Conservation (phyloP, 116 monocot species). For the Phalaenopsis hybrid region DNA sequence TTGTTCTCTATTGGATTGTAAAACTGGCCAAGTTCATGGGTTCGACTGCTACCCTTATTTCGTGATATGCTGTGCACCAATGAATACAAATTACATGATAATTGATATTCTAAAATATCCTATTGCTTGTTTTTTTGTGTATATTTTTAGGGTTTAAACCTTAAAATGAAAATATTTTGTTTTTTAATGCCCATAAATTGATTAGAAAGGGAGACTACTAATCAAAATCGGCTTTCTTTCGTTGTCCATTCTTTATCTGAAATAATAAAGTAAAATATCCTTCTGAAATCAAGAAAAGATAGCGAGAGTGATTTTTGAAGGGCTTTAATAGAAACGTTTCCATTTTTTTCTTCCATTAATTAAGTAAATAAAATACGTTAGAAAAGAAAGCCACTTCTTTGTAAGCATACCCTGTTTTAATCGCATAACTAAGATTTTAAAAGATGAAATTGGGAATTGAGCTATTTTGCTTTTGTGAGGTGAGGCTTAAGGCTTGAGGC, state of each 20-base stretch:
- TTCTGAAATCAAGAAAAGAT: background rate
- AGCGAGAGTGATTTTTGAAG: background rate
- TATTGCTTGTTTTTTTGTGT: background rate
- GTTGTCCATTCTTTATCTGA: background rate
- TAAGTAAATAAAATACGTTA: background rate
- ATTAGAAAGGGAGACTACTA: background rate
- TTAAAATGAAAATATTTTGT: background rate
- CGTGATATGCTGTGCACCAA: background rate
- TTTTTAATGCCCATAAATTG: background rate
- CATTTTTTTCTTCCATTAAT: background rate
- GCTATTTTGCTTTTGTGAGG: too few species aligned
- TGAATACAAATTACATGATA: background rate
- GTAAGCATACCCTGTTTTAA: background rate
- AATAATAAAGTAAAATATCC: background rate
- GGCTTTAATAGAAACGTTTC: background rate
- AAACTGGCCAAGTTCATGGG: background rate
- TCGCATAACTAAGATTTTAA: too few species aligned
- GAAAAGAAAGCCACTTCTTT: background rate
- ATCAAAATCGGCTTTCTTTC: background rate
- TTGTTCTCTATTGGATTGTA: background rate
- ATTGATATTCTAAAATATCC: too few species aligned
- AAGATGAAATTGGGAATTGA: too few species aligned
- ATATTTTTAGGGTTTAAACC: background rate
- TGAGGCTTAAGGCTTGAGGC: too few species aligned
- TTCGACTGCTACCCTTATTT: background rate